Evolutionary conservation across 2,329 filamentous ascomycete species (phyloP).

Genomic region (Pleoardoris graminearum): DNA sequence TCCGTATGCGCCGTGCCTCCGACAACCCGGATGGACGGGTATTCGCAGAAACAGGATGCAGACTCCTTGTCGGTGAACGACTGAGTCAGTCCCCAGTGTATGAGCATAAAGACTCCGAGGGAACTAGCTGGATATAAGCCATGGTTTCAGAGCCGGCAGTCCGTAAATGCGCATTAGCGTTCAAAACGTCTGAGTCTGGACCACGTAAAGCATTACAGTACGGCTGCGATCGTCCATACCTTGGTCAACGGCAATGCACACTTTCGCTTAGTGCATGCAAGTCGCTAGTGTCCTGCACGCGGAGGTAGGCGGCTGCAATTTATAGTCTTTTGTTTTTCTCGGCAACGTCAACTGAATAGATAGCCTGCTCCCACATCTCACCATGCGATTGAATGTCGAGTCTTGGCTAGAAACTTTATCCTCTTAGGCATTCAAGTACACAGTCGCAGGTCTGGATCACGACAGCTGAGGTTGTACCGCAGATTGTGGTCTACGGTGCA

Average conservation of each 20-base stretch:
- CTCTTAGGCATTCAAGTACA: background rate
- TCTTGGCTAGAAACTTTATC: background rate
- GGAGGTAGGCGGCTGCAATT: constrained; percentile 16
- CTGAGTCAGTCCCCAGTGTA: constrained; percentile 17
- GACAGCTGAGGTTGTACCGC: too few species aligned
- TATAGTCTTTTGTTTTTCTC: constrained; percentile 4
- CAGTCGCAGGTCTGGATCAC: background rate
- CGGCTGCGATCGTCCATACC: constrained; percentile 29
- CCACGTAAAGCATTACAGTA: constrained; percentile 26
- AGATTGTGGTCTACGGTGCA: constrained; percentile 10
- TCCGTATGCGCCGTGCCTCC: too few species aligned
- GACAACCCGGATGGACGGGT: too few species aligned
- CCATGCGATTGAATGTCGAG: background rate
- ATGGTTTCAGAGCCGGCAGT: constrained; percentile 28
- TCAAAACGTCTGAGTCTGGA: constrained; percentile 39
- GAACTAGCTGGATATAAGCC: constrained; percentile 22
- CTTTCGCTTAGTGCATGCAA: constrained; percentile 20
- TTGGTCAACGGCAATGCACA: constrained; percentile 19
- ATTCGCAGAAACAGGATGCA: too few species aligned
- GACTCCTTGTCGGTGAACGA: too few species aligned
- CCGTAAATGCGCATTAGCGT: constrained; percentile 33
- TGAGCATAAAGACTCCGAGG: constrained; percentile 1
- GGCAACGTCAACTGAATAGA: background rate
- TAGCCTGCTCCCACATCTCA: constrained; percentile 2
- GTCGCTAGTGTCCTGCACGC: constrained; percentile 19